Percentiles rank a stretch among this genome's conserved stretches.
Evolutionary conservation across 208 protist species (phyloP).

Genomic region (Phytomonas francai): DNA sequence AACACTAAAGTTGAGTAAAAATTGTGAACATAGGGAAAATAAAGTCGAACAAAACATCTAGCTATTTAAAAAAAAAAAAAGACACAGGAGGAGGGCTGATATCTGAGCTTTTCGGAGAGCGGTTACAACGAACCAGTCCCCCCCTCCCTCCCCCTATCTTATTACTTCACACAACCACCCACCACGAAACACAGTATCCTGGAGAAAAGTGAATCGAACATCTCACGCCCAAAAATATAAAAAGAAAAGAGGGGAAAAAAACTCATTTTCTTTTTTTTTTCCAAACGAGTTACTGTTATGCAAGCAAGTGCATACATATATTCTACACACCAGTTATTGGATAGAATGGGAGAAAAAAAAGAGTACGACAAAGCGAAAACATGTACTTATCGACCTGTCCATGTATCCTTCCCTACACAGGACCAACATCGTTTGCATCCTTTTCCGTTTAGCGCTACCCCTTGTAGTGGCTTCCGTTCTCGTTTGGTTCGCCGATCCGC

Average conservation of each 20-base stretch:
- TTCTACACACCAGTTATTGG: neutral
- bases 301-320: conserved; percentile 8
- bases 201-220: no score
- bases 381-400: neutral
- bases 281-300: neutral
- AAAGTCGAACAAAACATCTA: no score
- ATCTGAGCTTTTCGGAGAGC: no score
- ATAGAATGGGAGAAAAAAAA: neutral
- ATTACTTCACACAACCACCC: no score
- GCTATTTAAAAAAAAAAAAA: no score
- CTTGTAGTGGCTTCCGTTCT: conserved; percentile 10
- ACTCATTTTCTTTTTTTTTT: neutral
- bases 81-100: no score
- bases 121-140: no score
- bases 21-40: conserved; percentile 2
- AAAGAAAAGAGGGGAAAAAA: neutral
- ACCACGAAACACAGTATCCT: no score
- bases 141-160: no score
- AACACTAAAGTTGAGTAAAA: neutral
- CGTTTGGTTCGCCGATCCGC: no score
- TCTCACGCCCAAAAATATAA: conserved; percentile 11
- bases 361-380: neutral
- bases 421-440: neutral
- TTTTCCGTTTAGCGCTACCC: neutral
- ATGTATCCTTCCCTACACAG: neutral